Percentiles rank a stretch among this genome's conserved stretches.
Conservation (phyloP, 228 moss, liverwort and hornwort species). For the Sphagnum magellanicum region DNA sequence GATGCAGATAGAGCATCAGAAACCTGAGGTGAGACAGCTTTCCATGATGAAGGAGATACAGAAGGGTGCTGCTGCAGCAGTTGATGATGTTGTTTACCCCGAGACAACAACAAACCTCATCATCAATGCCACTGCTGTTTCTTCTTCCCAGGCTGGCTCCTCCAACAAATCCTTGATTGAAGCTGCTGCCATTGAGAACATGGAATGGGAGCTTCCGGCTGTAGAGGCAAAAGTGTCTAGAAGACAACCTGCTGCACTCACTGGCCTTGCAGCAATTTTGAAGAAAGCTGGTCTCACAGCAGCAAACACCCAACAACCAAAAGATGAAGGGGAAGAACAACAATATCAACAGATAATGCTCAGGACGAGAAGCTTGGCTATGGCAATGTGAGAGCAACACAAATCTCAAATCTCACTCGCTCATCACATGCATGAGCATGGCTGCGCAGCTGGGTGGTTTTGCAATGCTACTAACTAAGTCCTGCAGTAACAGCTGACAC, state of each 20-base stretch:
- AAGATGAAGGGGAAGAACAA: too few species aligned
- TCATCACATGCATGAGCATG: too few species aligned
- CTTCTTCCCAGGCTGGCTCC: too few species aligned
- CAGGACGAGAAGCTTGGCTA: too few species aligned
- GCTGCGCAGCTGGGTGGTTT: too few species aligned
- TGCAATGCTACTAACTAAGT: too few species aligned
- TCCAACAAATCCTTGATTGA: too few species aligned
- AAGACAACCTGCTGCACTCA: slow-evolving; percentile 25
- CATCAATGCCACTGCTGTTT: too few species aligned
- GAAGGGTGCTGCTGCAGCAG: slow-evolving; percentile 4
- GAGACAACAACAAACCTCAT: slow-evolving; percentile 28
- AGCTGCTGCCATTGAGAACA: slow-evolving; percentile 9
- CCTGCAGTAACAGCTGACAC: too few species aligned
- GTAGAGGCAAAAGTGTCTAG: slow-evolving; percentile 37
- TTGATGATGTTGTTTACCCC: slow-evolving; percentile 2
- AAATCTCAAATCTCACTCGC: too few species aligned
- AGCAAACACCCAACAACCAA: not conserved
- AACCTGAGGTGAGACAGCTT: slow-evolving; percentile 24
- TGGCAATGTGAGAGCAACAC: too few species aligned
- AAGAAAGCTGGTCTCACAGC: slow-evolving; percentile 43
- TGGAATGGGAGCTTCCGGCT: slow-evolving; percentile 52
- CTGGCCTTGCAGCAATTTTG: slow-evolving; percentile 61
- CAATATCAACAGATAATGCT: too few species aligned
- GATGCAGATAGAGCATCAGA: slow-evolving; percentile 47
- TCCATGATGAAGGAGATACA: slow-evolving; percentile 27